A percentile compares a stretch with the other conserved stretches of the same genome.
Conservation (phyloP, 768 basidiomycete genomes). For the Chiua virens region DNA sequence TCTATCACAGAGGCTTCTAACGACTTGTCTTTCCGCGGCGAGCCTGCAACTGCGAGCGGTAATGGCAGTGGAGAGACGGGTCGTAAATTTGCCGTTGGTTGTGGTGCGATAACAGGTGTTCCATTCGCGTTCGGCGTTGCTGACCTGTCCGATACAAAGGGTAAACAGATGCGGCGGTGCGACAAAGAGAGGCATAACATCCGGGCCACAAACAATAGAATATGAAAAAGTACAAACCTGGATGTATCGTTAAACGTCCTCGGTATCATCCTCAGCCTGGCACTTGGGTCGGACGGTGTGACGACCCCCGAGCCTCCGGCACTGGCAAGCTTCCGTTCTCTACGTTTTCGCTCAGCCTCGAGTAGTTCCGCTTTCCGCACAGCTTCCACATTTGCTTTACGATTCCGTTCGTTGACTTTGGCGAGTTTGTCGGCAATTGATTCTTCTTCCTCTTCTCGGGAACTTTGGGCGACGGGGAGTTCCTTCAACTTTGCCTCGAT, state of each 20-base stretch:
- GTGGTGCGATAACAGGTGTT: conserved; percentile 39
- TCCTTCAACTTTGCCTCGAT: conserved; percentile 67
- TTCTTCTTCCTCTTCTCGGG: conserved; percentile 30
- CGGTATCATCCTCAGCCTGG: conserved; percentile 64
- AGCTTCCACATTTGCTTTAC: conserved; percentile 78
- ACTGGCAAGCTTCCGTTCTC: conserved; percentile 59
- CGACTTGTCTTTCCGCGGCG: conserved; percentile 38
- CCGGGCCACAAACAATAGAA: neutral
- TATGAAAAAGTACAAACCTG: conserved; percentile 50
- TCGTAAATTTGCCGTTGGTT: conserved; percentile 27
- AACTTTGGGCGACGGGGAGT: conserved; percentile 32
- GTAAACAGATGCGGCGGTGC: conserved; percentile 7
- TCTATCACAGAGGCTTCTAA: conserved; percentile 62
- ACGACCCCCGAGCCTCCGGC: conserved; percentile 36
- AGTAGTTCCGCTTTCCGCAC: conserved; percentile 73
- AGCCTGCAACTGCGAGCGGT: conserved; percentile 17
- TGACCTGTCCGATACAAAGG: conserved; percentile 26
- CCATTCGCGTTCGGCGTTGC: conserved; percentile 51
- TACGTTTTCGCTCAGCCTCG: conserved; percentile 67
- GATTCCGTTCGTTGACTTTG: conserved; percentile 87
- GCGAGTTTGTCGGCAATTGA: conserved; percentile 54
- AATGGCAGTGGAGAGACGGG: conserved; percentile 38
- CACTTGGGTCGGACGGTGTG: conserved; percentile 60
- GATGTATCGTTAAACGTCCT: conserved; percentile 56
- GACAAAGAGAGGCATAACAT: conserved; percentile 21